A percentile compares a stretch with the other conserved stretches of the same genome.
These are phyloP conservation scores for Trichoderma lentiforme DNA, from an alignment of 2,329 filamentous ascomycete species.

Conservation along the genomic window DNA sequence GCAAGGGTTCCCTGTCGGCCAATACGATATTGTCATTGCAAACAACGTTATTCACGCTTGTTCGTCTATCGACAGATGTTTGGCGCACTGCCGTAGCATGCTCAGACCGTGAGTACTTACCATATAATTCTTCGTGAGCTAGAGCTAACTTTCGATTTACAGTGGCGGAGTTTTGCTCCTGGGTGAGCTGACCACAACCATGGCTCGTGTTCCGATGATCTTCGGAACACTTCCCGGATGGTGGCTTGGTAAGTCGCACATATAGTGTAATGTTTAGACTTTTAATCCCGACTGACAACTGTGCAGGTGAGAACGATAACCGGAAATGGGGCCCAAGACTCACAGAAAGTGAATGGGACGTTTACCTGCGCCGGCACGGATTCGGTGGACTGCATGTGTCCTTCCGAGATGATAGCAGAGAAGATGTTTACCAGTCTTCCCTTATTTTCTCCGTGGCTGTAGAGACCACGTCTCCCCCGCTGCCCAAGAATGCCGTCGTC, in stretches of 20 bases:
- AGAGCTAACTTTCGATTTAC: background rate
- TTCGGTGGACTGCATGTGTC: background rate
- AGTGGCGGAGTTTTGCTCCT: background rate
- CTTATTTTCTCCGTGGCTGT: background rate
- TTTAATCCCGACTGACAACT: background rate
- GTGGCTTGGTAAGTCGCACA: background rate
- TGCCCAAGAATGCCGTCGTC: background rate
- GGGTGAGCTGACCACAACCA: background rate
- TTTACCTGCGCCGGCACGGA: background rate
- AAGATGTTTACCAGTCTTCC: background rate
- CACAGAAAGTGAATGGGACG: background rate
- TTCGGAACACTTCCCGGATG: background rate
- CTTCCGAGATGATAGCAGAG: background rate
- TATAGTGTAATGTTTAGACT: background rate
- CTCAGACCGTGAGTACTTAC: background rate
- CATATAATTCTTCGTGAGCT: background rate
- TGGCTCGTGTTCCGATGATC: background rate
- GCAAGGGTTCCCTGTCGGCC: background rate
- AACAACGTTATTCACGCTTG: background rate
- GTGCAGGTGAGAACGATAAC: background rate
- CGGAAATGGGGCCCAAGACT: background rate
- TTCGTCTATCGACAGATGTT: background rate
- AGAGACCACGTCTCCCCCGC: background rate
- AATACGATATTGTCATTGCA: background rate
- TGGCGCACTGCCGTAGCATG: background rate